These are phyloP conservation scores for Tetrahymena elliotti DNA, from an alignment of 73 alveolate species.

Conservation along the genomic window DNA sequence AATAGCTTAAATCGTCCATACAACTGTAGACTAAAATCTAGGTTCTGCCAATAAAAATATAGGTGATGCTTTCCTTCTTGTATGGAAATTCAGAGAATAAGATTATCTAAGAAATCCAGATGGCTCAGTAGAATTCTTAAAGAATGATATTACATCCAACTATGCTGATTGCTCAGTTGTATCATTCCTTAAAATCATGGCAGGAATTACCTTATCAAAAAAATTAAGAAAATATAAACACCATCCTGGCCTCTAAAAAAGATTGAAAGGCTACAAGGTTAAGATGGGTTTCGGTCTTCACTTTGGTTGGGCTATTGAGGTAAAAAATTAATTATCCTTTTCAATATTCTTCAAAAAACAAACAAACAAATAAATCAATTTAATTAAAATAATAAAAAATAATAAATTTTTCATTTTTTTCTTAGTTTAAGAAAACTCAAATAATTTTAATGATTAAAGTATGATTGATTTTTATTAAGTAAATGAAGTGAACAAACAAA, in stretches of 20 bases:
- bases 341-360: too few species aligned
- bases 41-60: conserved; percentile 98
- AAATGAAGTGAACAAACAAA: too few species aligned
- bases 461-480: too few species aligned
- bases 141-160: conserved; percentile 42
- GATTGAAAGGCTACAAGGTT: conserved; percentile 71
- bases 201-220: conserved; percentile 54
- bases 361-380: too few species aligned
- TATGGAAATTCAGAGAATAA: conserved; percentile 68
- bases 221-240: conserved; percentile 64
- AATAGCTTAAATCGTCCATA: conserved; percentile 92
- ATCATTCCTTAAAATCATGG: conserved; percentile 63
- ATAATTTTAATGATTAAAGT: too few species aligned
- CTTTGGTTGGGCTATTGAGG: conserved; percentile 93
- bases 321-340: too few species aligned
- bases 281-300: conserved; percentile 93
- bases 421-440: too few species aligned
- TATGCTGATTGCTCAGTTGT: conserved; percentile 70
- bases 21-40: conserved; percentile 75
- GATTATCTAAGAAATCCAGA: conserved; percentile 34
- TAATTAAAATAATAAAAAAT: too few species aligned
- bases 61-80: conserved; percentile 97
- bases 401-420: too few species aligned
- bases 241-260: conserved; percentile 54
- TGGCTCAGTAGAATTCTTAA: conserved; percentile 43